Base-by-base conservation (phyloP, 768 basidiomycete species). In the Boletus pseudopeckii region DNA sequence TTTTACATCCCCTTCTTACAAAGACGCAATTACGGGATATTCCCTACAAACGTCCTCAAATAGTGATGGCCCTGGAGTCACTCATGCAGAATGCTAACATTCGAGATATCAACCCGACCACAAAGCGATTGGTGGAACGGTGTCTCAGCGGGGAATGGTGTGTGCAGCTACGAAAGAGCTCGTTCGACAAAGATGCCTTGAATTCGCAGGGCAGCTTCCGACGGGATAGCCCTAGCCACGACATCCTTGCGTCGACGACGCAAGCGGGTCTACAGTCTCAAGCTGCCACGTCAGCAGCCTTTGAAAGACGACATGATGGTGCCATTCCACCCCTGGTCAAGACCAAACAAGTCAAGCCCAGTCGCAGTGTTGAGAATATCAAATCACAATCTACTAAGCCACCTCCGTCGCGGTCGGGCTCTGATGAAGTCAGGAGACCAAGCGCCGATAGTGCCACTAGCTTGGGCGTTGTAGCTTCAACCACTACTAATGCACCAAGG, bases 1-100 rank as follows among this genome's bases (percentile, higher is more conserved):
- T 99, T 10, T 78, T 99, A 15, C 92, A 98, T 65, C 97, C 96
- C 0, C 84, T 99, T 5, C 80, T 99, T 40, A 93, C 90, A 10
- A 93, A 91, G 70, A 98, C 96, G 0, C 97, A 99, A 69, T 78
- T 99, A 7, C 84, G 84, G 13, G 74, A 81, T 14, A 72, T 85
- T 53, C 90, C 92, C 0, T 98, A 98, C 75, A 99, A 99, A 67
- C 89, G 94, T 8, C 79, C 87, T 2, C 90, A 95, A 67, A 90
- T 98, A 62, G 85, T 92, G 18, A 82, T 83, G 43, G 78, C 88
- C 11, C 80, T 99, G 28, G 88, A 92, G 63, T 86, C 84, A 0
- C 79, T 97, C 28, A 77, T 87, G 33, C 78, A 84, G 54, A 81
- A 94, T 61, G 75, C 83, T 14, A 76, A 82, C 40, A 89, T 97